Evolutionary conservation across 169 alveolate genomes (phyloP).

Genomic region (Plasmodium knowlesi): DNA sequence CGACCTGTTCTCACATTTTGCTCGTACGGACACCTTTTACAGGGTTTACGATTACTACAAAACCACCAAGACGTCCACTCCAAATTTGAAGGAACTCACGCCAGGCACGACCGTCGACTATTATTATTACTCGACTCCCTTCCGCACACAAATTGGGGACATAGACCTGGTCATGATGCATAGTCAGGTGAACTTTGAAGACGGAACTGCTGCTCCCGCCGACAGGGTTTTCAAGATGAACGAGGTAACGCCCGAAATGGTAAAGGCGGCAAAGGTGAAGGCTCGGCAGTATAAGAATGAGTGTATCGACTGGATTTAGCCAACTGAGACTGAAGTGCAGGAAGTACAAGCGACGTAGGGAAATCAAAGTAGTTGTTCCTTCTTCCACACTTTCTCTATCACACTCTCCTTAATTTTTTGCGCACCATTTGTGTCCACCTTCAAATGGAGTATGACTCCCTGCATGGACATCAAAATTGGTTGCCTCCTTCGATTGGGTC

Average conservation of each 20-base stretch:
- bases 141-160: conserved; percentile 77
- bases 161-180: conserved; percentile 82
- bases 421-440: background rate
- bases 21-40: background rate
- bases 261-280: conserved; percentile 54
- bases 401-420: background rate
- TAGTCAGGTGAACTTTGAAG: conserved; percentile 81
- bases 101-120: conserved; percentile 76
- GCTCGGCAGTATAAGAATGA: conserved; percentile 21
- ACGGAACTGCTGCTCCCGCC: conserved; percentile 78
- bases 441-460: background rate
- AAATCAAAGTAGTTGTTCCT: background rate
- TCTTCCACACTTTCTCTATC: background rate
- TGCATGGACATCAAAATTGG: background rate
- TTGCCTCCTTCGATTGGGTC: background rate
- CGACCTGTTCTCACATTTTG: background rate
- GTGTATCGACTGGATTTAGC: background rate
- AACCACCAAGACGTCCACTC: conserved; percentile 66
- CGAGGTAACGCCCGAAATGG: conserved; percentile 51
- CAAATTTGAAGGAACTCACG: conserved; percentile 73
- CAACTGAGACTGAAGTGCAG: background rate
- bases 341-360: background rate
- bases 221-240: conserved; percentile 75
- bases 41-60: conserved; percentile 81
- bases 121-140: conserved; percentile 79